Evolutionary conservation across 768 basidiomycete genomes (phyloP), one percentile per base, ranked within the genome.

Genomic region (Lanmaoa rubissima): DNA sequence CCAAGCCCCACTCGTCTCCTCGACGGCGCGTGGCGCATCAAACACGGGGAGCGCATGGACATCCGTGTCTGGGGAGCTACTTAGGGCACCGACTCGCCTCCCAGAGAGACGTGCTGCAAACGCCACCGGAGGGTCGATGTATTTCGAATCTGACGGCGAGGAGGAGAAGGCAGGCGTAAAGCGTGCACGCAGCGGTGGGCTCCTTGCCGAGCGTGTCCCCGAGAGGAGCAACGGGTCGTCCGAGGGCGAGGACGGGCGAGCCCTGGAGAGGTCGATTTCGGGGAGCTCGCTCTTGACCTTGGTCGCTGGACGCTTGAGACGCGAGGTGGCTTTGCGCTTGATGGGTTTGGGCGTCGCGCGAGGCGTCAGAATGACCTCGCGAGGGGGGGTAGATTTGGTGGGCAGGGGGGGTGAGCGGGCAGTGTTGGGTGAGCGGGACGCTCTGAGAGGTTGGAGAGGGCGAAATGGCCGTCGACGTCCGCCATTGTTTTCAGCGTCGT

Each of bases 141-240:
- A 51, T n/a, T 39, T 17, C 28, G 49, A 32, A 10, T 62, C 58
- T 0, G 67, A 62, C 5, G 73, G 70, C 21, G 73, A 73, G 8
- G 75, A 73, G 48, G 72, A 66, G 31, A 77, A 68, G 0, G 66
- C 58, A 14, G 78, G 73, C 0, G 76, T 78, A 17, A 73, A 65
- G n/a, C 74, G 75, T 19, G 75, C 60, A 46, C 73, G 59, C 9
- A 65, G 38, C 12, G 71, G 61, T 36, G 61, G 45, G 53, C 58
- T 58, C 55, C 55, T 26, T 43, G 72, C 65, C n/a, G 74, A 64
- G 12, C 75, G 74, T 4, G 78, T 52, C 4, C 64, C 82, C 44
- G 77, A 79, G 31, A 92, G 75, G 2, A 92, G 73, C 0, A 92
- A 69, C 0, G 90, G 90, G 62, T 92, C 90, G 38, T 92, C 90